phyloP scores from a whole-genome alignment of 345 rosid species.

The Linum lewisii region DNA sequence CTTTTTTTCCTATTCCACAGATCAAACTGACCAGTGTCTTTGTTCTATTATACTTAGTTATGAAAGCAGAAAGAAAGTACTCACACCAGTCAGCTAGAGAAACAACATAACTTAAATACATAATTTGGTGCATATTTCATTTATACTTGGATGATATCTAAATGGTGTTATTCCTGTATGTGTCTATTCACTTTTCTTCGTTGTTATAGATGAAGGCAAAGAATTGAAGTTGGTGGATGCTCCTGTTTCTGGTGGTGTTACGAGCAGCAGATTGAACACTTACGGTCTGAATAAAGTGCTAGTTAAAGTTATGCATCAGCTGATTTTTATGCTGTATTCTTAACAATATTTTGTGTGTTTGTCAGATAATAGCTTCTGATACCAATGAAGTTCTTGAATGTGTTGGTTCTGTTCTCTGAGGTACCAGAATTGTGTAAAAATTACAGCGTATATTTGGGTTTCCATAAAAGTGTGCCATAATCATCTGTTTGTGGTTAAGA shows the following conservation, averaged over 20 bases:
- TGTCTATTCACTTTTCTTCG: background rate
- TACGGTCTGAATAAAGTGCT: conserved; percentile 38
- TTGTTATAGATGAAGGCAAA: conserved; percentile 49
- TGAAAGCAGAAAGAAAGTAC: too few relatives aligned
- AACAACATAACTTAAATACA: too few relatives aligned
- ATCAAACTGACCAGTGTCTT: too few relatives aligned
- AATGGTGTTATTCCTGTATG: background rate
- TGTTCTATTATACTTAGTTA: too few relatives aligned
- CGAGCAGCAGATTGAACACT: conserved; percentile 81
- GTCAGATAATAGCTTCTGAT: conserved; percentile 92
- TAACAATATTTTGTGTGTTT: conserved; percentile 11
- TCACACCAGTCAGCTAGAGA: too few relatives aligned
- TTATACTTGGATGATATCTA: too few relatives aligned
- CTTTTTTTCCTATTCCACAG: too few relatives aligned
- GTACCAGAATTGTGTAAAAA: conserved; percentile 20
- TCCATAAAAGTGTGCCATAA: conserved; percentile 17
- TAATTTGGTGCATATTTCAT: too few relatives aligned
- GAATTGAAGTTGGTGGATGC: conserved; percentile 88
- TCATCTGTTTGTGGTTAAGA: conserved; percentile 12
- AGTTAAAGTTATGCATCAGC: conserved; percentile 1
- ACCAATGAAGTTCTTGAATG: conserved; percentile 59
- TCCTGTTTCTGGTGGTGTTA: conserved; percentile 98
- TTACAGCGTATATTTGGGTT: conserved; percentile 13
- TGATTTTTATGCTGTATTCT: conserved; percentile 10
- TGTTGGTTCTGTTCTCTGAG: conserved; percentile 65